Percentiles rank a stretch among this genome's conserved stretches.
These are phyloP conservation scores for Termitomyces heimii DNA, from an alignment of 768 basidiomycete genomes.

Conservation along the genomic window DNA sequence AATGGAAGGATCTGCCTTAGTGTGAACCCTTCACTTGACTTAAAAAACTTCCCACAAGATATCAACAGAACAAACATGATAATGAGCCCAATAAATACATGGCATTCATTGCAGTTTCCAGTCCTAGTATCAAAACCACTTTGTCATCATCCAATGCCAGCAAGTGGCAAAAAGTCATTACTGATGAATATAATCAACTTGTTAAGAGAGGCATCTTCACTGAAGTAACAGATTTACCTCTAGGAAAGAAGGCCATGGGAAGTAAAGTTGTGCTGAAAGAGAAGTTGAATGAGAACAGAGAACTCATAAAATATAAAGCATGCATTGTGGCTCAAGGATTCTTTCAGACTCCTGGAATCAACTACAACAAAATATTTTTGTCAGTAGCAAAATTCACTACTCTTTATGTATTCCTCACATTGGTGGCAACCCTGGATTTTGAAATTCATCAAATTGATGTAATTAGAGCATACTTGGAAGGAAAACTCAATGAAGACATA, in stretches of 20 bases:
- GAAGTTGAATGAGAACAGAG: too few species aligned
- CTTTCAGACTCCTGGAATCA: too few species aligned
- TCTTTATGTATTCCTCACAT: too few species aligned
- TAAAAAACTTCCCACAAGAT: neutral
- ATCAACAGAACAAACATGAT: neutral
- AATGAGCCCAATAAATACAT: neutral
- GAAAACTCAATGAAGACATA: too few species aligned
- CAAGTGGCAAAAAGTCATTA: neutral
- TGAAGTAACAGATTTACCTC: neutral
- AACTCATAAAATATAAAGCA: too few species aligned
- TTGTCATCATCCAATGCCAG: neutral
- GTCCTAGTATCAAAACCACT: neutral
- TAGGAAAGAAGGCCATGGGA: neutral
- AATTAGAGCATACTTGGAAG: too few species aligned
- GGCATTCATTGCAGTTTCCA: neutral
- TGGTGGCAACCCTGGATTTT: too few species aligned
- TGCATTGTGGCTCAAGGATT: too few species aligned
- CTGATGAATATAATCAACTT: neutral
- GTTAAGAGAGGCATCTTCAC: neutral
- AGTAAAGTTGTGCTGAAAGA: too few species aligned
- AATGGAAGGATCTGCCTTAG: neutral
- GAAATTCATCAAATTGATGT: too few species aligned
- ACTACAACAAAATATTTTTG: too few species aligned
- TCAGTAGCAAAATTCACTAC: too few species aligned
- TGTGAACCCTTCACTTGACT: neutral